These are phyloP conservation scores for Alternaria sp. DNA, from an alignment of 2,329 filamentous ascomycete species.

Conservation along the genomic window DNA sequence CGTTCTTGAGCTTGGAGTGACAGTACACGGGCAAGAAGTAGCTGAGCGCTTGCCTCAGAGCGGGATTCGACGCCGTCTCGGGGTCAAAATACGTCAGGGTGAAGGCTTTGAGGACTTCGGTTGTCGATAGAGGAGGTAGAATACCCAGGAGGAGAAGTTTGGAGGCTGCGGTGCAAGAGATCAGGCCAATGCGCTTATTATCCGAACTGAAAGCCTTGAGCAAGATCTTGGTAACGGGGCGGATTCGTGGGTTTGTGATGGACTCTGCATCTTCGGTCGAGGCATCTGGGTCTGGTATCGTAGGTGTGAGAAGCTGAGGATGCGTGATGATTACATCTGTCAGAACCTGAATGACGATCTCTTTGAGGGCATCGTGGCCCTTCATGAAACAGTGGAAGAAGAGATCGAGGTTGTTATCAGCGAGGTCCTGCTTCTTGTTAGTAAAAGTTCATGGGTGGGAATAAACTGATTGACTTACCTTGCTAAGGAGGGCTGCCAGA, in stretches of 20 bases:
- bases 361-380: constrained; percentile 86
- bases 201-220: constrained; percentile 74
- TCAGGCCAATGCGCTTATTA: constrained; percentile 76
- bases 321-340: constrained; percentile 93
- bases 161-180: constrained; percentile 79
- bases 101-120: constrained; percentile 80
- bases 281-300: constrained; percentile 43
- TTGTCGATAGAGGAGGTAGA: constrained; percentile 55
- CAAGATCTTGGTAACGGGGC: constrained; percentile 82
- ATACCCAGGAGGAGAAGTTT: constrained; percentile 88
- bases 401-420: constrained; percentile 86
- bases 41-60: constrained; percentile 82
- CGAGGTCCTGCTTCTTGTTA: constrained; percentile 66
- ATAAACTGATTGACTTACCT: constrained; percentile 54
- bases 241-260: constrained; percentile 51
- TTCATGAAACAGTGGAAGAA: constrained; percentile 97
- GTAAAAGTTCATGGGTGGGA: not conserved
- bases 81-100: constrained; percentile 91
- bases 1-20: constrained; percentile 82
- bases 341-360: constrained; percentile 87
- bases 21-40: constrained; percentile 97
- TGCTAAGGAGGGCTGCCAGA: constrained; percentile 88
- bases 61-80: constrained; percentile 77
- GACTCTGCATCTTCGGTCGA: constrained; percentile 47
- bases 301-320: constrained; percentile 75